Base-by-base conservation (phyloP, 1,284 basidiomycete genomes). In the Leccinum angustisporum region DNA sequence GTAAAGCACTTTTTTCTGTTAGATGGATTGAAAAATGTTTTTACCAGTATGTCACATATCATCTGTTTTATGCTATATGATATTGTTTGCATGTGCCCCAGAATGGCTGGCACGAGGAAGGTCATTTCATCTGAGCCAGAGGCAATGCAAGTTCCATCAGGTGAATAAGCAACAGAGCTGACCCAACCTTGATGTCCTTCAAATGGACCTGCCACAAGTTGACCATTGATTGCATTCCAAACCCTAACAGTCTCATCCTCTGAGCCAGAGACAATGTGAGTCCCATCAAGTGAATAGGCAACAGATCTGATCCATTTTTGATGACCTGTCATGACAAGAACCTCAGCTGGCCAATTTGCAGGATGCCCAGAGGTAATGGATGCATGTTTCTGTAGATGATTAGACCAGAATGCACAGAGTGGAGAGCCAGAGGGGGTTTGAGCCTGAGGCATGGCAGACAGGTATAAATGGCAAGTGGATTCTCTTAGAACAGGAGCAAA, bases 51-150 rank as follows among this genome's bases (percentile, higher is more conserved):
- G 74, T 64, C 40, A 67, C 71, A 77, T 75, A 36, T 36, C 6
- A 75, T 72, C 63, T 68, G 68, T 64, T 68, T 68, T 78, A 79
- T 77, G 75, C 72, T 72, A 77, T 67, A 60, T 77, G 68, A 68
- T 66, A 69, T 71, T 65, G 46, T 58, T 33, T 40, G 18, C 13
- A 11, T 18, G 34, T 25, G 30, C 46, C 16, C 1, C 7, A 5
- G 13, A 8, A 5, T 36, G 34, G 34, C 34, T 14, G 34, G 34
- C 34, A 13, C 13, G 13, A 36, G 34, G 34, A 34, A 34, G 13
- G 18, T 21, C 18, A 21, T 21, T 21, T 25, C 25, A 25, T 25
- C 2, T 25, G 25, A 25, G 25, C 25, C 25, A 25, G 25, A 25
- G 25, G 3, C 25, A 25, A 25, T 25, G 25, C 25, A 25, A 25